Evolutionary conservation across 768 basidiomycete genomes (phyloP), one percentile per base, ranked within the genome.

Genomic region (Amyloporia xantha): DNA sequence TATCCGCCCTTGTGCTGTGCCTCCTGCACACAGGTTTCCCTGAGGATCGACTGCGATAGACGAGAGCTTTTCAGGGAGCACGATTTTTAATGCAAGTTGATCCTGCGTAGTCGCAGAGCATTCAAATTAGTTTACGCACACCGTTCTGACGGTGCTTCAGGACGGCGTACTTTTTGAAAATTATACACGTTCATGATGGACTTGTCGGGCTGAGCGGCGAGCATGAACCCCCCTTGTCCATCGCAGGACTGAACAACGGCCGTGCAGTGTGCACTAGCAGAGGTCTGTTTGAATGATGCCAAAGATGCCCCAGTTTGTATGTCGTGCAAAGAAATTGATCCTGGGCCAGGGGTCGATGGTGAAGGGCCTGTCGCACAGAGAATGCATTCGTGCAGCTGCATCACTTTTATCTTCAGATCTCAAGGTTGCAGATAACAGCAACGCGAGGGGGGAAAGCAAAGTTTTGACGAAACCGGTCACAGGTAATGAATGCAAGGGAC

Each of bases 251-350:
- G 77, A 3, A 91, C 72, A 21, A 82, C 69, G 5, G 82, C 78
- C n/a, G 82, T 81, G 59, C 80, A 88, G 47, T 85, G 79, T 2
- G 72, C 59, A 10, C 70, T 66, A 19, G 89, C 74, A 53, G 70
- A 84, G 2, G 86, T 84, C 53, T 92, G 91, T 61, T 94, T 95
- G 76, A 93, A 94, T 1, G 91, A 84, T n/a, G 85, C 78, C 36
- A 94, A 74, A 2, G 77, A 71, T 5, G 79, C 71, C 41, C 88
- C 82, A 0, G 84, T 87, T 51, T 86, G 80, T 12, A 95, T 76
- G 60, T 96, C 92, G 59, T 94, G 90, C 2, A 93, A 59, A 24
- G 81, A 68, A 45, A 95, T 77, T 19, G 81, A 66, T 1, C 91
- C 89, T 19, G 76, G 66, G 2, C 80, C 81, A 23, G 73, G 51